Evolutionary conservation across 148 eudicot genomes (phyloP).

Genomic region (Vaccinium darrowii): DNA sequence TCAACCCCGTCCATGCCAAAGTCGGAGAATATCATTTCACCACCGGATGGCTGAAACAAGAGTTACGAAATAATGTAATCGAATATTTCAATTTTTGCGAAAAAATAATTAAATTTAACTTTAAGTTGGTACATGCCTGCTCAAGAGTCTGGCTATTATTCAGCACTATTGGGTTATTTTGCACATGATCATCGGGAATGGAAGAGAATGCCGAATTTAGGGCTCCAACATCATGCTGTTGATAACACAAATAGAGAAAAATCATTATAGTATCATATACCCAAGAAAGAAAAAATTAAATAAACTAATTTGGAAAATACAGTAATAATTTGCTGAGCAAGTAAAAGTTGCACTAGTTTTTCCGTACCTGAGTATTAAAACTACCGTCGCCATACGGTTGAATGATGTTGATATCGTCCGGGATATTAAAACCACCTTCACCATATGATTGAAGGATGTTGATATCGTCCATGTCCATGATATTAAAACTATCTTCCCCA

Average conservation of each 20-base stretch:
- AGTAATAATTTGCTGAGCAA: neutral
- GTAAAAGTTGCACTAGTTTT: neutral
- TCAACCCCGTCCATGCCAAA: neutral
- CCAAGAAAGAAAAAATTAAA: neutral
- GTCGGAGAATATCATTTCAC: constrained; percentile 2
- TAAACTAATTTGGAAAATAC: neutral
- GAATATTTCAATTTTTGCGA: neutral
- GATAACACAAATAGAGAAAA: neutral
- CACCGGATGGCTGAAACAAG: neutral
- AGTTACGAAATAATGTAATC: neutral
- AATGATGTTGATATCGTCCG: neutral
- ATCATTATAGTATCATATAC: neutral
- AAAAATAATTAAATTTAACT: neutral
- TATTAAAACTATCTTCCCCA: neutral
- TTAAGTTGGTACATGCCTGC: neutral
- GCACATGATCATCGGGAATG: neutral
- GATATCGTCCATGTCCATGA: neutral
- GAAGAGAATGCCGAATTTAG: neutral
- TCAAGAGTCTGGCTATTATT: neutral
- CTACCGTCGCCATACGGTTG: neutral
- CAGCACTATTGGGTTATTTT: neutral
- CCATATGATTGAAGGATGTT: neutral
- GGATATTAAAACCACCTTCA: neutral
- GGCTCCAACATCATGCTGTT: neutral
- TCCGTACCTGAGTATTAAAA: neutral